Evolutionary conservation across 2,329 filamentous ascomycete genomes (phyloP).

Genomic region (Ophiostoma angusticollis): DNA sequence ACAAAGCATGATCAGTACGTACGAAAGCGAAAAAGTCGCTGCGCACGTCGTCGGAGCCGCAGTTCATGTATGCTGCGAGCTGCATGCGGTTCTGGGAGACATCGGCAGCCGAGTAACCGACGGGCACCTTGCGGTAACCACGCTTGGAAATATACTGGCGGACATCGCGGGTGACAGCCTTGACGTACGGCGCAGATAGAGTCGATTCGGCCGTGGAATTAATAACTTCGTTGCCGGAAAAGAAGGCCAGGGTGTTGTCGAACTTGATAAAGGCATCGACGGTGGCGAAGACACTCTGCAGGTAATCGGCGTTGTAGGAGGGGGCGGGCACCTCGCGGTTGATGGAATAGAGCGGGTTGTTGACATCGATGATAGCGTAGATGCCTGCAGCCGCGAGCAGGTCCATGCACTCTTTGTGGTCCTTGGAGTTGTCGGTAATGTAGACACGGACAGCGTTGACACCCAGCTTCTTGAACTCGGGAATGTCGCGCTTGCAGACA

Average conservation of each 20-base stretch:
- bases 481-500: conserved; percentile 67
- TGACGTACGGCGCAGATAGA: conserved; percentile 57
- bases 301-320: conserved; percentile 80
- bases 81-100: conserved; percentile 75
- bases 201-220: conserved; percentile 53
- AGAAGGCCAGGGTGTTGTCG: conserved; percentile 76
- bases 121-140: conserved; percentile 53
- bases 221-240: conserved; percentile 72
- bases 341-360: conserved; percentile 79
- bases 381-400: conserved; percentile 71
- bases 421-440: conserved; percentile 72
- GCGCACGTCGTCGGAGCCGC: conserved; percentile 68
- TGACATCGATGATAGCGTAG: conserved; percentile 85
- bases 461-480: conserved; percentile 70
- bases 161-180: conserved; percentile 67
- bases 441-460: conserved; percentile 90
- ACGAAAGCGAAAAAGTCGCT: conserved; percentile 76
- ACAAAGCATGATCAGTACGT: conserved; percentile 12
- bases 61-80: conserved; percentile 89
- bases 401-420: conserved; percentile 79
- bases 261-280: conserved; percentile 75
- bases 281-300: conserved; percentile 75
- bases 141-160: conserved; percentile 54
- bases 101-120: conserved; percentile 68
- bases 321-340: conserved; percentile 59